Evolutionary conservation across 2,329 filamentous ascomycete genomes (phyloP).

Genomic region (Xylariales sp.): DNA sequence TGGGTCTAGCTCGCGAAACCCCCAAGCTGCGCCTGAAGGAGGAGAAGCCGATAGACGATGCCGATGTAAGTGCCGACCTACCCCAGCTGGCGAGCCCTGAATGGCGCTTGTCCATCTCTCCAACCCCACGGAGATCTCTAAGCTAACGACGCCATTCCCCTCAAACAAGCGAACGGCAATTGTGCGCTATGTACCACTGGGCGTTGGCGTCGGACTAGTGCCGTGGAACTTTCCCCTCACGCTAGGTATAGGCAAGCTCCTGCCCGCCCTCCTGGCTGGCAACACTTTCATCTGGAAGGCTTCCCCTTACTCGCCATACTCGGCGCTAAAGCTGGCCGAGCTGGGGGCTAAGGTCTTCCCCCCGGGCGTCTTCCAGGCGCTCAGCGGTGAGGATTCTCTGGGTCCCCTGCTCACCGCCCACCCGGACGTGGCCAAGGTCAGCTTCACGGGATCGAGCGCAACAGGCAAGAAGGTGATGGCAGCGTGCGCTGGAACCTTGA

Average conservation of each 20-base stretch:
- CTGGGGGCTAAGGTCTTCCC: constrained; percentile 36
- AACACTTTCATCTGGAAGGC: constrained; percentile 49
- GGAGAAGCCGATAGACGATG: constrained; percentile 9
- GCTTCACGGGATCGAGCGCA: too few relatives aligned
- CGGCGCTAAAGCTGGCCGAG: constrained; percentile 34
- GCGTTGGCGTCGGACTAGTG: constrained; percentile 40
- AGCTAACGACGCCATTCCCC: constrained; percentile 18
- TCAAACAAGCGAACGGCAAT: constrained; percentile 22
- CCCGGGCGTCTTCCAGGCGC: constrained; percentile 38
- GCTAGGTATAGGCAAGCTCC: constrained; percentile 34
- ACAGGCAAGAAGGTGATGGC: constrained; percentile 55
- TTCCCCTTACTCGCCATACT: constrained; percentile 38
- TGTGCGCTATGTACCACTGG: constrained; percentile 26
- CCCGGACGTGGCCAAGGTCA: too few relatives aligned
- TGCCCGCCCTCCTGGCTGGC: constrained; percentile 40
- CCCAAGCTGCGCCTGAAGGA: constrained; percentile 21
- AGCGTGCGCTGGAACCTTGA: constrained; percentile 44
- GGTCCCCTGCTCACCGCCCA: too few relatives aligned
- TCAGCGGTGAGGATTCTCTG: too few relatives aligned
- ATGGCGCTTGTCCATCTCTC: neutral
- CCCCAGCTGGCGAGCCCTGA: neutral
- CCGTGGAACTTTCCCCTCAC: constrained; percentile 44
- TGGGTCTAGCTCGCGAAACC: constrained; percentile 23
- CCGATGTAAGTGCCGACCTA: constrained; percentile 8
- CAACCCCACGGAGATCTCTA: neutral